Evolutionary conservation across 495 filamentous ascomycete species (phyloP).

Genomic region (Sordaria brevicollis): DNA sequence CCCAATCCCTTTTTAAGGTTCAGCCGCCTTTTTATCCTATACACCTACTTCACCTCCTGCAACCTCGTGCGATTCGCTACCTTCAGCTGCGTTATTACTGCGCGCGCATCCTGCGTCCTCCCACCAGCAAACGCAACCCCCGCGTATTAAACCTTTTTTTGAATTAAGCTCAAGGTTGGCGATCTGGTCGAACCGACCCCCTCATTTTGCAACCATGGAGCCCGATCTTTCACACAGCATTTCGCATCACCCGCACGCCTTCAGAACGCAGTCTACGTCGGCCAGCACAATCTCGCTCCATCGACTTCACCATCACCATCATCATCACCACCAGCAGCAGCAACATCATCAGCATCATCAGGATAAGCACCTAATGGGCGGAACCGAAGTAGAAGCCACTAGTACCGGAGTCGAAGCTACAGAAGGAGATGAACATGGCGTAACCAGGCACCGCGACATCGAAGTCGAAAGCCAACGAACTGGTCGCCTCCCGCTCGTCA

Average conservation of each 20-base stretch:
- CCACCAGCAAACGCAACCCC: background rate
- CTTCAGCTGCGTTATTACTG: background rate
- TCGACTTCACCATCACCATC: slow-evolving; percentile 1
- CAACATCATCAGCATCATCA: slow-evolving; percentile 15
- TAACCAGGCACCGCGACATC: slow-evolving; percentile 46
- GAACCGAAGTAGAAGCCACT: slow-evolving; percentile 18
- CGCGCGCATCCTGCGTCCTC: background rate
- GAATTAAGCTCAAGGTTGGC: background rate
- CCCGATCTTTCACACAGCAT: slow-evolving; percentile 32
- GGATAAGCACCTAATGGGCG: slow-evolving; percentile 23
- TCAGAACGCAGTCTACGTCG: slow-evolving; percentile 32
- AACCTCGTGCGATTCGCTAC: background rate
- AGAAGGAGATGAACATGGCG: slow-evolving; percentile 35
- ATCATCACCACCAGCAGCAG: slow-evolving; percentile 25
- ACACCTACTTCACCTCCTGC: background rate
- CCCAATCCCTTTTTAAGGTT: background rate
- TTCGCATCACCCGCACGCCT: slow-evolving; percentile 35
- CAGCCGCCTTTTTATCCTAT: background rate
- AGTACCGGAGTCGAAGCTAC: slow-evolving; percentile 38
- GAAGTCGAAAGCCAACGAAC: slow-evolving; percentile 60
- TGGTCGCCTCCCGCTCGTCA: slow-evolving; percentile 35
- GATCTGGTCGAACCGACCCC: background rate
- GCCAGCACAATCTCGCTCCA: slow-evolving; percentile 8
- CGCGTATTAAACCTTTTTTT: background rate
- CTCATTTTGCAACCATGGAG: slow-evolving; percentile 11